phyloP scores from a whole-genome alignment of 169 alveolate species.

The Babesia ovata region DNA sequence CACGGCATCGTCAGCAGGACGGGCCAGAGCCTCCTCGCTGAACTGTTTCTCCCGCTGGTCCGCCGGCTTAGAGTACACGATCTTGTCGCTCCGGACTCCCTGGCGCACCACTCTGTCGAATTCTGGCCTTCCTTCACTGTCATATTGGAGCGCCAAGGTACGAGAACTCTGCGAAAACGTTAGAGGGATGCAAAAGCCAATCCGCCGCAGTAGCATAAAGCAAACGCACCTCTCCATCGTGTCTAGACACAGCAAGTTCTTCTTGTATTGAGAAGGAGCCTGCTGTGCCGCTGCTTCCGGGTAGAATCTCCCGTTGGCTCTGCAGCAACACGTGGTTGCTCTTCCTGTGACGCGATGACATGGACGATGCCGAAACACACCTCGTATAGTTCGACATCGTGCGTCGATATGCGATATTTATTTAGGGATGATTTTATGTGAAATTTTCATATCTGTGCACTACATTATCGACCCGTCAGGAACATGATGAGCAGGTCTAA shows the following conservation, averaged over 20 bases:
- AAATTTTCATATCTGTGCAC: conserved; percentile 1
- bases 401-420: neutral
- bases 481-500: conserved; percentile 35
- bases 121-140: conserved; percentile 72
- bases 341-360: conserved; percentile 41
- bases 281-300: conserved; percentile 27
- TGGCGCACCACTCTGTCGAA: conserved; percentile 74
- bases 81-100: conserved; percentile 66
- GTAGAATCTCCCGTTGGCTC: conserved; percentile 55
- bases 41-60: conserved; percentile 74
- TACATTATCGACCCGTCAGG: conserved; percentile 35
- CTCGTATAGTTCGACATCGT: conserved; percentile 67
- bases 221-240: conserved; percentile 13
- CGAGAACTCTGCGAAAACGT: conserved; percentile 12
- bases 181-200: too few relatives aligned
- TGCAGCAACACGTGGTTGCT: conserved; percentile 57
- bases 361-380: conserved; percentile 20
- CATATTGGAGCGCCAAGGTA: conserved; percentile 67
- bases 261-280: conserved; percentile 66
- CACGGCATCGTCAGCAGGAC: conserved; percentile 80
- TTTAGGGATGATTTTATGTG: neutral
- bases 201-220: neutral
- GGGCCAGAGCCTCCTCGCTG: conserved; percentile 54
- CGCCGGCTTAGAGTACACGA: conserved; percentile 69
- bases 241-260: conserved; percentile 9